A percentile compares a stretch with the other conserved stretches of the same genome.
These are phyloP conservation scores for Aphanomyces astaci DNA, from an alignment of 352 stramenopile species.

Conservation along the genomic window DNA sequence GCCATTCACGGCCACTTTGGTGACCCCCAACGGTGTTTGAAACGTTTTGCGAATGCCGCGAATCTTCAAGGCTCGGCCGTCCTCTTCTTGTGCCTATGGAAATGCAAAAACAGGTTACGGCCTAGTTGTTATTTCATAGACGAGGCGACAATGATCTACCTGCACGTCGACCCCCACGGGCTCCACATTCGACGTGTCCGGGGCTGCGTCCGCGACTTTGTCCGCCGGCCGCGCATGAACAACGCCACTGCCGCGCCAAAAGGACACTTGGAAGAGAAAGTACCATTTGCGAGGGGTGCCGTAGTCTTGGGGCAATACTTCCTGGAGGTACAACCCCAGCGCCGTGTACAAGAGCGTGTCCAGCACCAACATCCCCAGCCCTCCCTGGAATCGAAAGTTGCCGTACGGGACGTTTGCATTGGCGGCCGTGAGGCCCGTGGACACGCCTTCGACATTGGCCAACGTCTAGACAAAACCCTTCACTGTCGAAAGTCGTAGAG, in stretches of 20 bases:
- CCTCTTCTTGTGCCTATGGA: conserved; percentile 45
- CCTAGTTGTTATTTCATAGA: too few relatives aligned
- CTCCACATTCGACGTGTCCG: conserved; percentile 18
- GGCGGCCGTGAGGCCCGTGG: conserved; percentile 45
- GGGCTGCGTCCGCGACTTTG: conserved; percentile 17
- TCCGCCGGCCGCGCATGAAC: neutral
- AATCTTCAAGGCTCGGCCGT: conserved; percentile 53
- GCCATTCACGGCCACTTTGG: conserved; percentile 83
- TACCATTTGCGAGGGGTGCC: conserved; percentile 62
- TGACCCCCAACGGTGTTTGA: conserved; percentile 35
- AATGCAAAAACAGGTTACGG: too few relatives aligned
- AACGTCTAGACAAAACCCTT: neutral
- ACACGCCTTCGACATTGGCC: neutral
- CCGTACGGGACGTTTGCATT: conserved; percentile 35
- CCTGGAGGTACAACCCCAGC: conserved; percentile 62
- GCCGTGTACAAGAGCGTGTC: conserved; percentile 85
- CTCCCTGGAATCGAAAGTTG: conserved; percentile 55
- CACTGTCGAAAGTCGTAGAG: neutral
- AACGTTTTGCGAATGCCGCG: conserved; percentile 67
- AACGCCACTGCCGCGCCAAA: conserved; percentile 42
- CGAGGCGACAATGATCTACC: too few relatives aligned
- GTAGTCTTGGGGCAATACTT: conserved; percentile 28
- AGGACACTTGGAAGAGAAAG: conserved; percentile 69
- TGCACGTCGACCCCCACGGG: conserved; percentile 25
- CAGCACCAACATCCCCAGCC: conserved; percentile 76